Percentiles rank a stretch among this genome's conserved stretches.
These are phyloP conservation scores for Russula earlei DNA, from an alignment of 768 basidiomycete species.

Conservation along the genomic window DNA sequence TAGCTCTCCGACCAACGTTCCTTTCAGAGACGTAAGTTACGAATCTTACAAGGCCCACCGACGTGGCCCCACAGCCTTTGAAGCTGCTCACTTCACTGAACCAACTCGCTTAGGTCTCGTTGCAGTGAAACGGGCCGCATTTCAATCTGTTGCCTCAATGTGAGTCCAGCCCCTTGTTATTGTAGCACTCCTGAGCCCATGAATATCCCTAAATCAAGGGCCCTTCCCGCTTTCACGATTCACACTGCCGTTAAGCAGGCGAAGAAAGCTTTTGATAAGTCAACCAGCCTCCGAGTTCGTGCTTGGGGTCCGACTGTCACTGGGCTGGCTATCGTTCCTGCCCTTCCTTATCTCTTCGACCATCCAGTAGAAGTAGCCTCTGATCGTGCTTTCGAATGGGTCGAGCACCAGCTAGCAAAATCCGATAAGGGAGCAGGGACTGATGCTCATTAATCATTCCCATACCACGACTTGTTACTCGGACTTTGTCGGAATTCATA, in stretches of 20 bases:
- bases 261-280: constrained; percentile 54
- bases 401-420: constrained; percentile 46
- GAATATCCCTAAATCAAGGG: constrained; percentile 35
- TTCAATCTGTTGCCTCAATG: constrained; percentile 81
- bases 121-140: constrained; percentile 68
- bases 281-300: constrained; percentile 47
- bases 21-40: constrained; percentile 56
- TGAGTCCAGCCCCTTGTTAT: constrained; percentile 27
- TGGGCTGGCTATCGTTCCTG: constrained; percentile 63
- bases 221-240: constrained; percentile 75
- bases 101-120: constrained; percentile 55
- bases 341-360: constrained; percentile 69
- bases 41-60: constrained; percentile 73
- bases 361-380: constrained; percentile 69
- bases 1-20: neutral
- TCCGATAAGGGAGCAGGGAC: constrained; percentile 25
- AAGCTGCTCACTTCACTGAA: constrained; percentile 63
- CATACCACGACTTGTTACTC: neutral
- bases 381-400: constrained; percentile 61
- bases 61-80: constrained; percentile 54
- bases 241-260: constrained; percentile 73
- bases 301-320: constrained; percentile 70
- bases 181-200: constrained; percentile 1
- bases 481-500: neutral
- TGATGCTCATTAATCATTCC: constrained; percentile 16